Evolutionary conservation across 306 rosid genomes (phyloP), one percentile per base, ranked within the genome.

Genomic region (Cyclanthera cordifolia): DNA sequence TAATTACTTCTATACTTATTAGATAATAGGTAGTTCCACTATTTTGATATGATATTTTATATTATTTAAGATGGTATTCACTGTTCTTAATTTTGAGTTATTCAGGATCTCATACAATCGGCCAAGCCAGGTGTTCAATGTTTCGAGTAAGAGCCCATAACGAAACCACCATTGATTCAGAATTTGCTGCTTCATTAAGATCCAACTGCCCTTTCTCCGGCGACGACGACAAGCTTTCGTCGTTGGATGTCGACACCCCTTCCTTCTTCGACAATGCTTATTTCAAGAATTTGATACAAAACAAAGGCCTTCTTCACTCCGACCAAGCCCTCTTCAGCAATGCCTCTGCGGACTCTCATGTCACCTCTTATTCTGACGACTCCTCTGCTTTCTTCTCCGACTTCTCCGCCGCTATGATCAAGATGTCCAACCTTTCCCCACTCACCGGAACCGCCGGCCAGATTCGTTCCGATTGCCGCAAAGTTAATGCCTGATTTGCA

Each of bases 331-430:
- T 83, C 69, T 80, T 72, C 53, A 24, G 15, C 20, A 75, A 75
- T 11, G 78, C 63, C 25, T 43, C 59, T 25, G 77, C 79, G 9
- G 71, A 70, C 9, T 24, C 70, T 20, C 80, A 64, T 52, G 87
- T 83, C 2, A 20, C 0, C 21, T 7, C 17, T 5, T 83, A 80
- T 20, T 65, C 70, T 67, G 64, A 20, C 34, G 52, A 66, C 48
- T 4, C 47, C 7, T 63, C 70, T 6, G 25, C 43, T 37, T 83
- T 83, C 71, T 72, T 49, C n/a, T 23, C 48, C 49, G 87, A 83
- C 41, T 83, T 83, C 69, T 77, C 82, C 20, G 7, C 39, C 45
- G 87, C 87, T 27, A 83, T 83, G 87, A 4, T 80, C 0, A 73
- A 73, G 56, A 73, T 73, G 76, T 66, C 70, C 6, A 49, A 73